Base-by-base conservation (phyloP, 2,329 filamentous ascomycete genomes). In the Monosporascus sp. region DNA sequence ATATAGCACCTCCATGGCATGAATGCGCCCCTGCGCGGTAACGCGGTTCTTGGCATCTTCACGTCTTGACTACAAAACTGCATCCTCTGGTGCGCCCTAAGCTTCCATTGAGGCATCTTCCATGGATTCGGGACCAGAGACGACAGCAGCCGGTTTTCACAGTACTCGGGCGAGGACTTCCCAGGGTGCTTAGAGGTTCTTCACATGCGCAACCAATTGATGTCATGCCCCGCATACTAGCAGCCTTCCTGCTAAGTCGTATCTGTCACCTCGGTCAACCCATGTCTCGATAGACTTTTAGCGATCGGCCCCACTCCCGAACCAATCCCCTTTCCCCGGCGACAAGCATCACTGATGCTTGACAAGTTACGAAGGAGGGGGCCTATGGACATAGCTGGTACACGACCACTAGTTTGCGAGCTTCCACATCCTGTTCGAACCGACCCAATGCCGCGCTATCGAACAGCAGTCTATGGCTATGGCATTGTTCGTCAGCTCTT, bases 141-240 rank as follows among this genome's bases (percentile, higher is more conserved):
- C 5, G 11, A 24, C 17, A 46, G 20, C 15, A 25, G 24, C 42
- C 1, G 6, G 9, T 6, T 46, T 24, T 46, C 14, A 27, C 7
- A 17, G 11, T 20, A 14, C 20, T 24, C 24, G 25, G 25, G 11
- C 42, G 25, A 24, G 25, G 42, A 20, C 5, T 25, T 46, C 17
- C 22, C 11, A 31, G 8, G 42, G 20, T 27, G 24, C 20, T 25
- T 24, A 24, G 47, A 48, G 6, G 1, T 37, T 15, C n/a, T 48
- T 37, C 9, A 39, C n/a, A 20, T 37, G 20, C 47, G n/a, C 36
- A 38, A 48, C 31, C 20, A 39, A 45, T 53, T 50, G 52, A 54
- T 54, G 52, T 54, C 55, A 58, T 64, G 61, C 61, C 60, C 60
- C 57, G 60, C 61, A 62, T 58, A 51, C 42, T 25, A 46, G 42